These are phyloP conservation scores for Fusarium abutilonis DNA, from an alignment of 2,329 filamentous ascomycete genomes.

Conservation along the genomic window DNA sequence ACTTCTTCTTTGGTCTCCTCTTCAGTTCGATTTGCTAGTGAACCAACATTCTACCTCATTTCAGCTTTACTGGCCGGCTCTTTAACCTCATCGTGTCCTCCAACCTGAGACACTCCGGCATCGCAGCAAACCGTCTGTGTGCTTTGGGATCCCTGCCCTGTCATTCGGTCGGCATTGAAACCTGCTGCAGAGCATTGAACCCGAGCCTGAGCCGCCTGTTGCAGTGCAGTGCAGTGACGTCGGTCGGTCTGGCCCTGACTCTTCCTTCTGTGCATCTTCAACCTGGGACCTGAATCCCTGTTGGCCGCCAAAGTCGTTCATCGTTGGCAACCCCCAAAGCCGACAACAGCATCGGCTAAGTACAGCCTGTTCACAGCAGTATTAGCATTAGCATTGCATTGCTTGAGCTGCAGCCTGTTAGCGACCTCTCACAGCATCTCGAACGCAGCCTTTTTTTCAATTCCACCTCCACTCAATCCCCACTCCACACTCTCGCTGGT, in stretches of 20 bases:
- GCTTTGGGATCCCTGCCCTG: constrained; percentile 30
- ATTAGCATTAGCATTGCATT: constrained; percentile 2
- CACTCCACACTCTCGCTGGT: constrained; percentile 25
- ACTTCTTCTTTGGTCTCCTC: neutral
- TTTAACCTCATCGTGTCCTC: neutral
- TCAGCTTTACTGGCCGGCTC: neutral
- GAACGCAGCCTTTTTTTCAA: constrained; percentile 41
- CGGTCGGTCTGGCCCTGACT: constrained; percentile 18
- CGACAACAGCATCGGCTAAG: constrained; percentile 12
- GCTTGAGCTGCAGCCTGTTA: neutral
- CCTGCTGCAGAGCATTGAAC: constrained; percentile 17
- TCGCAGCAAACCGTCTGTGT: constrained; percentile 6
- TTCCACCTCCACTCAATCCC: constrained; percentile 34
- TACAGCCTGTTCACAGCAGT: neutral
- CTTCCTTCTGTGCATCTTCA: constrained; percentile 27
- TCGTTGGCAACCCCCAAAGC: constrained; percentile 13
- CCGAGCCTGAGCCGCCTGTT: constrained; percentile 16
- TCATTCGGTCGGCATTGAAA: constrained; percentile 32
- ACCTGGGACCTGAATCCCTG: constrained; percentile 19
- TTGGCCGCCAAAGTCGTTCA: constrained; percentile 15
- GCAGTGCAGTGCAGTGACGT: constrained; percentile 36
- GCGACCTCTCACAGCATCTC: constrained; percentile 12
- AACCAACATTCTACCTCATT: neutral
- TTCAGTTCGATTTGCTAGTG: neutral
- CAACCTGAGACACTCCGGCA: constrained; percentile 27